Evolutionary conservation across 192 early-diverging fungal species (phyloP).

Genomic region (Powellomyces hirtus): DNA sequence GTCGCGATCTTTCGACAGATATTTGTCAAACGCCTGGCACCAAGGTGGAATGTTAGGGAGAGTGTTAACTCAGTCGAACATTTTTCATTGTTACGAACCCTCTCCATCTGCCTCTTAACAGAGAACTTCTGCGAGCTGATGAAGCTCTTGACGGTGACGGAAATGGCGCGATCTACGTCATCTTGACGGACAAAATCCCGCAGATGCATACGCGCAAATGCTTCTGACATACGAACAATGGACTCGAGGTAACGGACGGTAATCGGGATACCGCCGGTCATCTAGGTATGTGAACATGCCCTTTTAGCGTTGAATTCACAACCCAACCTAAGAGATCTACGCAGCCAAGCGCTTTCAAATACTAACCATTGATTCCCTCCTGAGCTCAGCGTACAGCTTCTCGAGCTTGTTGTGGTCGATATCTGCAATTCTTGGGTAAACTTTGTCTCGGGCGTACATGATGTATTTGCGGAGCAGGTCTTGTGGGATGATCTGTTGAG

Average conservation of each 20-base stretch:
- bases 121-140: conserved; percentile 91
- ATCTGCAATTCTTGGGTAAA: conserved; percentile 74
- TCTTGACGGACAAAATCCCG: conserved; percentile 85
- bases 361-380: conserved; percentile 74
- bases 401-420: conserved; percentile 88
- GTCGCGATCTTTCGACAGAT: conserved; percentile 74
- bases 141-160: conserved; percentile 84
- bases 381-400: conserved; percentile 86
- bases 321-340: background rate
- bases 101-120: conserved; percentile 78
- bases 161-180: conserved; percentile 92
- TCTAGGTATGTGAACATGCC: conserved; percentile 30
- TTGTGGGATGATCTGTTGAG: conserved; percentile 71
- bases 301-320: background rate
- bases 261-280: conserved; percentile 67
- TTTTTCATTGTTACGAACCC: conserved; percentile 36
- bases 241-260: conserved; percentile 86
- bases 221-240: conserved; percentile 77
- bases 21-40: conserved; percentile 73
- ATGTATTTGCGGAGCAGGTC: conserved; percentile 81
- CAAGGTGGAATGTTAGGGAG: background rate
- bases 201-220: conserved; percentile 94
- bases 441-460: conserved; percentile 78
- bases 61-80: background rate
- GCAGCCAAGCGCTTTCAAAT: background rate